A percentile compares a stretch with the other conserved stretches of the same genome.
Evolutionary conservation across 352 stramenopile genomes (phyloP).

Genomic region (Peronospora belbahrii): DNA sequence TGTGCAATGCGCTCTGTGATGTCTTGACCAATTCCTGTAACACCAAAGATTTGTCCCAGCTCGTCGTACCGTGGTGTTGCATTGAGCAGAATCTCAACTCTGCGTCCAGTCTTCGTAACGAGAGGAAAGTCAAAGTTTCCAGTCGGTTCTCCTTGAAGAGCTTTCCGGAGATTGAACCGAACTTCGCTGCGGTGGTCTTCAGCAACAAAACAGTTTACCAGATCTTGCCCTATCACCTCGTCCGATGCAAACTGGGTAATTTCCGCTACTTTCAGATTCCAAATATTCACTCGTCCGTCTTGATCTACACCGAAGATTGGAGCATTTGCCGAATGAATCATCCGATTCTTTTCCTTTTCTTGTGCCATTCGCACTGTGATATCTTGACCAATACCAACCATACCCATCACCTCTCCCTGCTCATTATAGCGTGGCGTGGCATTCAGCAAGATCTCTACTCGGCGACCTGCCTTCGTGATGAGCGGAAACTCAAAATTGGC

Average conservation of each 20-base stretch:
- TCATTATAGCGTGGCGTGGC: slow-evolving; percentile 58
- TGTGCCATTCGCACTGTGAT: too few species aligned
- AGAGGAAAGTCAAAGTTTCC: slow-evolving; percentile 59
- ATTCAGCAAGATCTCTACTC: slow-evolving; percentile 66
- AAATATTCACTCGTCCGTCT: slow-evolving; percentile 34
- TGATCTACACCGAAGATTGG: slow-evolving; percentile 68
- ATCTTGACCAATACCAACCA: too few species aligned
- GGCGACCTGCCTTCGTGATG: slow-evolving; percentile 14
- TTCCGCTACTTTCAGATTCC: slow-evolving; percentile 46
- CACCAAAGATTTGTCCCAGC: slow-evolving; percentile 34
- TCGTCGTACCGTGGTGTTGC: slow-evolving; percentile 39
- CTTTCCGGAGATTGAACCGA: slow-evolving; percentile 33
- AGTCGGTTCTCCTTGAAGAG: slow-evolving; percentile 33
- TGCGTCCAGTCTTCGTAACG: slow-evolving; percentile 30
- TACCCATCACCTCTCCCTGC: slow-evolving; percentile 28
- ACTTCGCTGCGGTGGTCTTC: slow-evolving; percentile 30
- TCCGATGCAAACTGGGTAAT: slow-evolving; percentile 44
- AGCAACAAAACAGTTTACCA: slow-evolving; percentile 46
- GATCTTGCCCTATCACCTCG: slow-evolving; percentile 20
- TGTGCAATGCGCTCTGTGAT: slow-evolving; percentile 22
- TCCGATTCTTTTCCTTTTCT: neutral
- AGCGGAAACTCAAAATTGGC: slow-evolving; percentile 11
- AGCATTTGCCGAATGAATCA: slow-evolving; percentile 66
- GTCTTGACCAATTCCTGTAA: slow-evolving; percentile 52
- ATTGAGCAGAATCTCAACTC: slow-evolving; percentile 42